Evolutionary conservation across 768 basidiomycete species (phyloP).

Genomic region (Russula ochroleuca): DNA sequence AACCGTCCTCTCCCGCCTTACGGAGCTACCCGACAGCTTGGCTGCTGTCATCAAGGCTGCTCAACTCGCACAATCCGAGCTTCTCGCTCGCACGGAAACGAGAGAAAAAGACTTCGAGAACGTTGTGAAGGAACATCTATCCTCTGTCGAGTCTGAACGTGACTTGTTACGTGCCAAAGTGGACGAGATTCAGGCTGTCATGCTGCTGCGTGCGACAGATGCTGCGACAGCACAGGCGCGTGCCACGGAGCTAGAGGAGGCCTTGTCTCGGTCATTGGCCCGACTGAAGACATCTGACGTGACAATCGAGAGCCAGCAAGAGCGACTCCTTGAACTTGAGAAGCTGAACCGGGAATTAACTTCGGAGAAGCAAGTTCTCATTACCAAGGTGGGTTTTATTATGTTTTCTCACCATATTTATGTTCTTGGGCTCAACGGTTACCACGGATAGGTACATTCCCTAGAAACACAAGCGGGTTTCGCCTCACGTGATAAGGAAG

Average conservation of each 20-base stretch:
- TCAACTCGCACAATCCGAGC: conserved; percentile 58
- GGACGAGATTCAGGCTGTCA: conserved; percentile 48
- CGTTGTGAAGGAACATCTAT: conserved; percentile 57
- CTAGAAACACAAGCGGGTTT: conserved; percentile 57
- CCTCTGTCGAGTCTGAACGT: conserved; percentile 57
- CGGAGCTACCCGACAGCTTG: conserved; percentile 56
- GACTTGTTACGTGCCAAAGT: conserved; percentile 54
- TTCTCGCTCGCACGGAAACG: conserved; percentile 52
- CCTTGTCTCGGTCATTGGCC: conserved; percentile 65
- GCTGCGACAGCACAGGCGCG: conserved; percentile 44
- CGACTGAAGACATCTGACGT: conserved; percentile 72
- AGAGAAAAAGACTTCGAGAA: conserved; percentile 64
- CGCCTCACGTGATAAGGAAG: conserved; percentile 59
- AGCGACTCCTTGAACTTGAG: conserved; percentile 60
- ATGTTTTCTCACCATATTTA: conserved; percentile 17
- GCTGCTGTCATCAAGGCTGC: conserved; percentile 49
- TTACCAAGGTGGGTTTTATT: conserved; percentile 51
- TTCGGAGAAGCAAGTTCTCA: conserved; percentile 54
- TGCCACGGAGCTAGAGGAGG: conserved; percentile 64
- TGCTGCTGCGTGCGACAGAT: conserved; percentile 45
- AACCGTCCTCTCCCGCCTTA: conserved; percentile 50
- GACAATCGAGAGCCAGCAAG: conserved; percentile 53
- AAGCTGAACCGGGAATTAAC: conserved; percentile 50
- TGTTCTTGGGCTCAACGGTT: conserved; percentile 11
- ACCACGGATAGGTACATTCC: conserved; percentile 47